These are phyloP conservation scores for Corylus heterophylla DNA, from an alignment of 306 rosid species.

Conservation along the genomic window DNA sequence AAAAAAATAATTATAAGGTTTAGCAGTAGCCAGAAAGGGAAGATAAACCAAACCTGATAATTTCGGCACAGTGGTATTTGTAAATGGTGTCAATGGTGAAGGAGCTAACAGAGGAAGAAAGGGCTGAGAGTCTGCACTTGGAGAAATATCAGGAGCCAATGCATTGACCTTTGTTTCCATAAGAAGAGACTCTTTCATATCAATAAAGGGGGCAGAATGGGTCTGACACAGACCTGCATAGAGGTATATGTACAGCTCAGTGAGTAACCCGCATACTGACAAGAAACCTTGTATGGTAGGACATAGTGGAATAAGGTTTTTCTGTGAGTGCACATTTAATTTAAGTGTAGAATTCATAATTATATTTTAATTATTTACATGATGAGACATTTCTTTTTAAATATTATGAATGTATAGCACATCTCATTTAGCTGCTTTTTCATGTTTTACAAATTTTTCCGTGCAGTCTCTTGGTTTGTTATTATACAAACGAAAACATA, in stretches of 20 bases:
- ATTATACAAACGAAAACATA: background rate
- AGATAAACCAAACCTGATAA: slow-evolving; percentile 48
- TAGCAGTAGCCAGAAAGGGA: slow-evolving; percentile 17
- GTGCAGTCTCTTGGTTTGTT: background rate
- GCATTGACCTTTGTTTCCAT: slow-evolving; percentile 21
- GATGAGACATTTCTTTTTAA: background rate
- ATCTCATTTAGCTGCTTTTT: background rate
- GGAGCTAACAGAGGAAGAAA: slow-evolving; percentile 60
- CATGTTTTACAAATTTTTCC: background rate
- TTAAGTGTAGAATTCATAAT: background rate
- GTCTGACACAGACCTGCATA: slow-evolving; percentile 38
- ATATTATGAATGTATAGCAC: background rate
- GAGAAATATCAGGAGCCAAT: slow-evolving; percentile 39
- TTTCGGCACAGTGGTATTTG: slow-evolving; percentile 36
- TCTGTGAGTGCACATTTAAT: background rate
- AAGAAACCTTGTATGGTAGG: background rate
- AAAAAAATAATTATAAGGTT: slow-evolving; percentile 10
- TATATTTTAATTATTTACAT: background rate
- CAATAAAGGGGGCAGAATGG: slow-evolving; percentile 24
- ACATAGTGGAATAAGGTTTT: background rate
- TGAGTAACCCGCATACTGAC: background rate
- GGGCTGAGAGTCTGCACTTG: slow-evolving; percentile 45
- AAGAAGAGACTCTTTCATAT: slow-evolving; percentile 16
- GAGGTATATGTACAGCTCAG: slow-evolving; percentile 6
- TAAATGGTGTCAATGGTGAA: slow-evolving; percentile 55